Conservation (phyloP, 768 basidiomycete genomes). For the Piloderma croceum region DNA sequence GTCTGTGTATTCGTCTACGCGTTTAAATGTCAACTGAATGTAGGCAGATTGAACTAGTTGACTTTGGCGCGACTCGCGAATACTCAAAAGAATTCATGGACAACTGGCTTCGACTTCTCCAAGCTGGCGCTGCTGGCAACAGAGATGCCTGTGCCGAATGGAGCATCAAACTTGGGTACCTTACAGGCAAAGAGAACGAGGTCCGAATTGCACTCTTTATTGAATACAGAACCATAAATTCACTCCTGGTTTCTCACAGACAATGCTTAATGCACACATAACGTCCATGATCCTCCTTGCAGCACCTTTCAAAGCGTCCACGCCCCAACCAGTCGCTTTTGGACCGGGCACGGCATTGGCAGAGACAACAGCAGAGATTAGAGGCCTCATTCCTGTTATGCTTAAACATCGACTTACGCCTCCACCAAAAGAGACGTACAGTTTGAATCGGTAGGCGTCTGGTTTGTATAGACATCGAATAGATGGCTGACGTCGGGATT, state of each 20-base stretch:
- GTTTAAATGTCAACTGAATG: not conserved
- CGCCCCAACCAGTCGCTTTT: conserved; percentile 75
- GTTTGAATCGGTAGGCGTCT: conserved; percentile 69
- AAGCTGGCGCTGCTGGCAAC: conserved; percentile 69
- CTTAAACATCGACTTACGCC: conserved; percentile 82
- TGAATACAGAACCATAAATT: not conserved
- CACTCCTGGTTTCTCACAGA: conserved; percentile 23
- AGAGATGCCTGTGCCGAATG: conserved; percentile 58
- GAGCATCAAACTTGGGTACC: conserved; percentile 81
- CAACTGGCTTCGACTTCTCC: conserved; percentile 79
- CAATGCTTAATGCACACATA: conserved; percentile 85
- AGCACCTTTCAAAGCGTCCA: conserved; percentile 68
- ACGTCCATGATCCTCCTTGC: conserved; percentile 80
- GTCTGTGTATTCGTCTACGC: conserved; percentile 1
- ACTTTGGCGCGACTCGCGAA: conserved; percentile 91
- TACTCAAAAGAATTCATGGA: conserved; percentile 87
- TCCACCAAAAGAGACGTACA: conserved; percentile 92
- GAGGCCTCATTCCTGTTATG: conserved; percentile 85
- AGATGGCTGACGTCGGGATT: not conserved
- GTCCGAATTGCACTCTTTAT: conserved; percentile 30
- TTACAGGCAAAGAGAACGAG: conserved; percentile 83
- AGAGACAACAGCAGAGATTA: conserved; percentile 69
- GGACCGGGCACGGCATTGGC: conserved; percentile 60
- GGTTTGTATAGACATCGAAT: not conserved
- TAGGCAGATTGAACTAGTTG: conserved; percentile 74